A percentile compares a stretch with the other conserved stretches of the same genome.
Conservation (phyloP, 176 grass and related monocot genomes). For the Lolium perenne region DNA sequence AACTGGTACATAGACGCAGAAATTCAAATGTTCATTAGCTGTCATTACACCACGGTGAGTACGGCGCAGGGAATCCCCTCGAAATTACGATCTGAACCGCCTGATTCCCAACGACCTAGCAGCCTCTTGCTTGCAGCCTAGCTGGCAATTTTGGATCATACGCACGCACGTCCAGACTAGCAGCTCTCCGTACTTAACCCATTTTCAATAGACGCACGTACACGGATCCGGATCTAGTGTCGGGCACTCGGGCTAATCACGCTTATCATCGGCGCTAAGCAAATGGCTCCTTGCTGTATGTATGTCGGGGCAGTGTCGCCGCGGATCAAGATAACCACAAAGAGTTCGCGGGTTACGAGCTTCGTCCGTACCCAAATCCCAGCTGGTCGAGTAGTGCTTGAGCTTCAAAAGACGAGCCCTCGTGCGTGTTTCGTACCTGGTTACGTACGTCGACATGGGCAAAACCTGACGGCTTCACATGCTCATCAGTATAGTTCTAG, state of each 20-base stretch:
- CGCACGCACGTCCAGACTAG: constrained; percentile 18
- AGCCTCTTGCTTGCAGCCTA: not conserved
- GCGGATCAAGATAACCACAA: not conserved
- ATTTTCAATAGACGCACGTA: constrained; percentile 44
- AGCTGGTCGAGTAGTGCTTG: not conserved
- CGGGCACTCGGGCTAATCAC: not conserved
- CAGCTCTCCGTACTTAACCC: not conserved
- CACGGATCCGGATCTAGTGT: constrained; percentile 45
- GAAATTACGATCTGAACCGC: constrained; percentile 40
- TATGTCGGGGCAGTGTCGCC: constrained; percentile 45
- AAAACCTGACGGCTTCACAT: constrained; percentile 41
- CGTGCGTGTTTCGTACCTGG: not conserved
- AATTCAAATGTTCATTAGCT: constrained; percentile 6
- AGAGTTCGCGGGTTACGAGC: not conserved
- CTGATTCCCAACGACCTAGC: not conserved
- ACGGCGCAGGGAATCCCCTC: constrained; percentile 22
- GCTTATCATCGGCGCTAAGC: not conserved
- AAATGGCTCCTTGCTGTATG: not conserved
- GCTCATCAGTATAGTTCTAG: not conserved
- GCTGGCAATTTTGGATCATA: constrained; percentile 29
- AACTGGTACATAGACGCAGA: too few relatives aligned
- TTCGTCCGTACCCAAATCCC: not conserved
- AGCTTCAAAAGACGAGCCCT: not conserved
- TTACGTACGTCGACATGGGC: constrained; percentile 31
- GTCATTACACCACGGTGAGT: not conserved